These are phyloP conservation scores for Apostasia shenzhenica DNA, from an alignment of 106 monocot species.

Conservation along the genomic window DNA sequence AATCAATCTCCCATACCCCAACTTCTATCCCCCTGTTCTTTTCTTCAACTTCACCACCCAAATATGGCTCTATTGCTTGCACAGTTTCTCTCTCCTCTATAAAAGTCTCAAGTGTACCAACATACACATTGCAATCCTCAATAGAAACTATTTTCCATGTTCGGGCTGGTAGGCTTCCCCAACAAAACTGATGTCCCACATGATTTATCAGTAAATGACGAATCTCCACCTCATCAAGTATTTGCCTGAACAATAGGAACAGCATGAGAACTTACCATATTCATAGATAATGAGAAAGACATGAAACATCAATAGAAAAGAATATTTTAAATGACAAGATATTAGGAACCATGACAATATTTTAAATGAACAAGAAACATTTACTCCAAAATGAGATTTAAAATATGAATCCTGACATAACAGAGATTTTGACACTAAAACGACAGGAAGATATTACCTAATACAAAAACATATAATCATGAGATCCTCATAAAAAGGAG, in stretches of 20 bases:
- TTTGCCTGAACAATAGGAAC: slow-evolving; percentile 24
- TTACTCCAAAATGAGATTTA: background rate
- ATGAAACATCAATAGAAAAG: slow-evolving; percentile 3
- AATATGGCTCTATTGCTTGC: slow-evolving; percentile 51
- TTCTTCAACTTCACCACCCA: slow-evolving; percentile 61
- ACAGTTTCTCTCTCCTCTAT: slow-evolving; percentile 77
- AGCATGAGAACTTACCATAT: background rate
- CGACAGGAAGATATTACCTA: no score
- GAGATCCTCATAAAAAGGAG: no score
- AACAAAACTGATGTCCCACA: slow-evolving; percentile 89
- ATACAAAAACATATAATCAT: no score
- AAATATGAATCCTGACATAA: background rate
- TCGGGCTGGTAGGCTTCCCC: slow-evolving; percentile 84
- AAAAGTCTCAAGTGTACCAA: slow-evolving; percentile 89
- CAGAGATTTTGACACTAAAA: background rate
- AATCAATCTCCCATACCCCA: slow-evolving; percentile 89
- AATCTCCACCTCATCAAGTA: slow-evolving; percentile 89
- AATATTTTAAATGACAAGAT: no score
- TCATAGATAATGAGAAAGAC: background rate
- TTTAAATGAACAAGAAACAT: no score
- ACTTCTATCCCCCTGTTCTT: slow-evolving; percentile 43
- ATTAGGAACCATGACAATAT: no score
- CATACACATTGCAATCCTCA: slow-evolving; percentile 98
- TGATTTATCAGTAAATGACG: slow-evolving; percentile 82
- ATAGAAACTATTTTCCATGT: slow-evolving; percentile 71